Base-by-base conservation (phyloP, 257 asterid species). In the Eustoma russellianum region DNA sequence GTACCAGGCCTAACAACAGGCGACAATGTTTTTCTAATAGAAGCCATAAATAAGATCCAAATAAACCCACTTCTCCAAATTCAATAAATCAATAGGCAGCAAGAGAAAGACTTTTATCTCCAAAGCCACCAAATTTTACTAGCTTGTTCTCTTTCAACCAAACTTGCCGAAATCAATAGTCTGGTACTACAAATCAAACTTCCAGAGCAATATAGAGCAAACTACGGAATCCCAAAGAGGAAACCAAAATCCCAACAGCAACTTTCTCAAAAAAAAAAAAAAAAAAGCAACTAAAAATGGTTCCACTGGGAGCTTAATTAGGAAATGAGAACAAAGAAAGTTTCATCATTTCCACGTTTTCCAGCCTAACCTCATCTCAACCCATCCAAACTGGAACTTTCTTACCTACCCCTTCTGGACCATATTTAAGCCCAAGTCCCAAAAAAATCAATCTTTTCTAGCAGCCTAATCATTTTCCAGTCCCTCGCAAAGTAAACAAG, bases 1-100 rank as follows among this genome's bases (percentile, higher is more conserved):
- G 62, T 52, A 48, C 87, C 82, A 0, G 77, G 77, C 14, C 85
- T 76, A 61, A 85, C 79, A 60, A 79, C 79, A 5, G 86, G 91
- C 19, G 87, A 77, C 57, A 79, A 35, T 33, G 85, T 68, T 66
- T 94, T 71, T 69, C 96, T 72, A 52, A 83, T 74, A 13, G 86
- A 87, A 52, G 94, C 89, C 94, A 87, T 87, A 33, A 16, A 71
- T 44, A 46, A 40, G 43, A 7, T 11, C 12, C 48, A 33, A 41
- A 60, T 66, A 50, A 35, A 45, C 8, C 7, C 41, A 43, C 2
- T 54, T 16, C 28, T 46, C 3, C 33, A 55, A 55, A 17, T 11
- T 34, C 33, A 33, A n/a, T 14, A 15, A 9, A 13, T 6, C 7
- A 40, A 38, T 49, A 45, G 48, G 50, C 17, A 55, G 28, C 38